Evolutionary conservation across 2,329 filamentous ascomycete genomes (phyloP).

Genomic region (Diplodia intermedia): DNA sequence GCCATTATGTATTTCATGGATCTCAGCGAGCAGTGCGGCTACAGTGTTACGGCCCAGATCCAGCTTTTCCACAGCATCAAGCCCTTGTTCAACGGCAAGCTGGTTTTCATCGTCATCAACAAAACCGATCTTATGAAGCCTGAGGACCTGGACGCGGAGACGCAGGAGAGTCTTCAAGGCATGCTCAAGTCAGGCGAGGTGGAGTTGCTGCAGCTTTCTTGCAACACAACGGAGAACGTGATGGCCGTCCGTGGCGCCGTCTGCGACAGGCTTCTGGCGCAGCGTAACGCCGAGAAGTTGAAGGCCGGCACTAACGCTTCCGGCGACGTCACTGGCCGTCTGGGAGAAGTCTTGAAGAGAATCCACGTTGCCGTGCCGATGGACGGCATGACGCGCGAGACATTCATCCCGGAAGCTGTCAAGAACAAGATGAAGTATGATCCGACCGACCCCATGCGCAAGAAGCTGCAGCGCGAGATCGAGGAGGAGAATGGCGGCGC

Average conservation of each 20-base stretch:
- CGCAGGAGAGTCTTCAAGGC: constrained; percentile 76
- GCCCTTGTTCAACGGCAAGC: constrained; percentile 94
- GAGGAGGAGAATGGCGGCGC: constrained; percentile 93
- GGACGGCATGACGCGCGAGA: constrained; percentile 77
- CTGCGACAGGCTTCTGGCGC: constrained; percentile 90
- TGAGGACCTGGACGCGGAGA: constrained; percentile 82
- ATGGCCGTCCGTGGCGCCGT: constrained; percentile 94
- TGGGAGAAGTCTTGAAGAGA: constrained; percentile 88
- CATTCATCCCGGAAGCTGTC: constrained; percentile 86
- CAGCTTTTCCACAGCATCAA: constrained; percentile 96
- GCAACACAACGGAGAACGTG: constrained; percentile 92
- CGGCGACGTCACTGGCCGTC: constrained; percentile 77
- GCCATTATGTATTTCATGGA: constrained; percentile 99
- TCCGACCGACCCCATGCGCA: constrained; percentile 84
- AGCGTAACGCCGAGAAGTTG: constrained; percentile 93
- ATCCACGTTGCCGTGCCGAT: constrained; percentile 98
- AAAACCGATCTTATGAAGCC: constrained; percentile 93
- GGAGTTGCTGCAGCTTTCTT: constrained; percentile 90
- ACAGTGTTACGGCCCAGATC: constrained; percentile 90
- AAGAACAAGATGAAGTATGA: constrained; percentile 87
- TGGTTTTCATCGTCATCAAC: constrained; percentile 96
- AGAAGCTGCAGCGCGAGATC: constrained; percentile 80
- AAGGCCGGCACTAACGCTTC: constrained; percentile 83
- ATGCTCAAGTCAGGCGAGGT: constrained; percentile 88
- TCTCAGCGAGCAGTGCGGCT: constrained; percentile 94